These are phyloP conservation scores for Tuber indicum DNA, from an alignment of 495 filamentous ascomycete genomes.

Conservation along the genomic window DNA sequence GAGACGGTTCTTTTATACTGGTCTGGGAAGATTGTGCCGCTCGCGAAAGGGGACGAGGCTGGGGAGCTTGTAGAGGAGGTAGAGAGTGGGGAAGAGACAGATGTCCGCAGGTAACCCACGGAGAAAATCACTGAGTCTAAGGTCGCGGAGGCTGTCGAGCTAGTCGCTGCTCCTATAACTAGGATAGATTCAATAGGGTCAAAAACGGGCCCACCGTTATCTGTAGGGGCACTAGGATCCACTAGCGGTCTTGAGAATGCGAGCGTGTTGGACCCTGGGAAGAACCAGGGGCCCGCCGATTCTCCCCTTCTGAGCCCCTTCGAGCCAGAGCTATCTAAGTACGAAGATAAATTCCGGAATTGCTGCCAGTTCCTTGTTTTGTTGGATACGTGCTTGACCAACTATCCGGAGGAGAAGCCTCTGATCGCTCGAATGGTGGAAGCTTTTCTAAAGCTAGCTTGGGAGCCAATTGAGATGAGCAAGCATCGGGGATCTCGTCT, in stretches of 20 bases:
- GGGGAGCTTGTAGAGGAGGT: background rate
- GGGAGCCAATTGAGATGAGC: conserved; percentile 1
- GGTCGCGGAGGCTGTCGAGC: no score
- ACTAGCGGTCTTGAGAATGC: no score
- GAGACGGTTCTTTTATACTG: background rate
- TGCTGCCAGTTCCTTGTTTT: conserved; percentile 3
- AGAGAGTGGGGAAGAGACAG: no score
- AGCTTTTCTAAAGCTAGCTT: background rate
- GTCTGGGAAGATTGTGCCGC: background rate
- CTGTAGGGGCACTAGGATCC: no score
- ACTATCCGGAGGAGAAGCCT: background rate
- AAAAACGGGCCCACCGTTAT: no score
- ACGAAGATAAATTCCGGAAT: conserved; percentile 1
- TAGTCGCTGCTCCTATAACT: no score
- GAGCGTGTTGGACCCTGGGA: no score
- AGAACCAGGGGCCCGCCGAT: background rate
- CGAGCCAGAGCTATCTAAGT: background rate
- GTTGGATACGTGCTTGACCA: background rate
- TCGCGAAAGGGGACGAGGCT: background rate
- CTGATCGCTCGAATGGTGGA: background rate
- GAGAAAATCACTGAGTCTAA: no score
- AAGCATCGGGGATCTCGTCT: background rate
- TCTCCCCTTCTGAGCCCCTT: background rate
- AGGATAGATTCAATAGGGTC: no score
- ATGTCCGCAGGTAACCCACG: no score